phyloP scores from a whole-genome alignment of 257 asterid genomes.

The Rauvolfia tetraphylla region DNA sequence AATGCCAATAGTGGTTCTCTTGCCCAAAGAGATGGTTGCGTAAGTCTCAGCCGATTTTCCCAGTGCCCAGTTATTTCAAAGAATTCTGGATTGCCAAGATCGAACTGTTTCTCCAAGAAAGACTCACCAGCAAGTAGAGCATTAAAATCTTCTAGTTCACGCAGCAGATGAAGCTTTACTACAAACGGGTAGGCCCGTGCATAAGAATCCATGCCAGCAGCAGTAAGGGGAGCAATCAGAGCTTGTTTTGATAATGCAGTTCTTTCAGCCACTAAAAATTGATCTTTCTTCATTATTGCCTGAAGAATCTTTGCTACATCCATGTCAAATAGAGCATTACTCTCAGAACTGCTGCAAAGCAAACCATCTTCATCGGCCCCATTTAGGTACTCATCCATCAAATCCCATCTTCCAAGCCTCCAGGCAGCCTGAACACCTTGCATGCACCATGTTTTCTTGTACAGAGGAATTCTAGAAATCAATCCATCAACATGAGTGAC shows the following conservation, averaged over 20 bases:
- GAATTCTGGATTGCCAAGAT: conserved; percentile 60
- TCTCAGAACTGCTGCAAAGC: conserved; percentile 87
- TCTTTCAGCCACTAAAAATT: conserved; percentile 65
- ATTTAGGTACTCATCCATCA: conserved; percentile 84
- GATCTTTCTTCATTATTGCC: conserved; percentile 84
- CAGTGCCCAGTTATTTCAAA: conserved; percentile 61
- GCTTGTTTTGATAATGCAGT: conserved; percentile 84
- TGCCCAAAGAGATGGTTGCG: conserved; percentile 97
- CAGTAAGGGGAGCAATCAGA: conserved; percentile 98
- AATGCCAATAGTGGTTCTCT: conserved; percentile 97
- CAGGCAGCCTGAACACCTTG: conserved; percentile 99
- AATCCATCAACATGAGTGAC: conserved; percentile 95
- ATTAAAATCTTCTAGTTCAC: conserved; percentile 87
- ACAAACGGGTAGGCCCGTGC: conserved; percentile 93
- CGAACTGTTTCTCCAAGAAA: conserved; percentile 55
- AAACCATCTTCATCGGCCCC: conserved; percentile 88
- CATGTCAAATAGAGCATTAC: conserved; percentile 90
- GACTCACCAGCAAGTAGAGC: conserved; percentile 80
- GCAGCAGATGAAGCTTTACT: conserved; percentile 95
- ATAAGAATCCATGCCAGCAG: conserved; percentile 99
- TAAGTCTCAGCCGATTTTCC: conserved; percentile 88
- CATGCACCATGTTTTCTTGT: conserved; percentile 91
- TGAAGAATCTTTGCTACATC: conserved; percentile 94
- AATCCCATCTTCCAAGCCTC: conserved; percentile 99
- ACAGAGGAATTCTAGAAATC: conserved; percentile 67